These are phyloP conservation scores for Aspergillus pseudonomiae DNA, from an alignment of 2,329 filamentous ascomycete genomes.

Conservation along the genomic window DNA sequence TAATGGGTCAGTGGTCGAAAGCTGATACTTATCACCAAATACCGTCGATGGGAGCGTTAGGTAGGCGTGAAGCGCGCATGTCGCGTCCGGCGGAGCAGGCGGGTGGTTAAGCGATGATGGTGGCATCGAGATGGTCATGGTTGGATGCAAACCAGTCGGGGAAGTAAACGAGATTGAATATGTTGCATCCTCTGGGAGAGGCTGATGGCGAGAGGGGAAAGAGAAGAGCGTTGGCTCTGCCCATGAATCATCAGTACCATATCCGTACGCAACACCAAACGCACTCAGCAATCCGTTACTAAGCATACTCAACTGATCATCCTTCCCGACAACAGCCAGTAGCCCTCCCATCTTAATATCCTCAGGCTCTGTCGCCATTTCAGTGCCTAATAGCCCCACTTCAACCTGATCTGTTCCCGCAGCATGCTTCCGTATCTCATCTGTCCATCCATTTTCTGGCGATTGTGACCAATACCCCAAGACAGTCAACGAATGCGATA, in stretches of 20 bases:
- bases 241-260: neutral
- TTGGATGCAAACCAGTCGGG: slow-evolving; percentile 83
- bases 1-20: slow-evolving; percentile 60
- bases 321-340: slow-evolving; percentile 75
- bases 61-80: slow-evolving; percentile 76
- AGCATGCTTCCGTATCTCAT: slow-evolving; percentile 40
- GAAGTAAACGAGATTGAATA: slow-evolving; percentile 68
- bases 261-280: neutral
- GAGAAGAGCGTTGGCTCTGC: slow-evolving; percentile 76
- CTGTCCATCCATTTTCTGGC: slow-evolving; percentile 49
- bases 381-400: slow-evolving; percentile 74
- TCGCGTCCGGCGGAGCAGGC: slow-evolving; percentile 49
- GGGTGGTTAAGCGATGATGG: slow-evolving; percentile 53
- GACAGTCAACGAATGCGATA: slow-evolving; percentile 66
- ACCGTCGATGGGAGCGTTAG: slow-evolving; percentile 78
- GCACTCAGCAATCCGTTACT: neutral
- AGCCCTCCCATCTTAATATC: slow-evolving; percentile 79
- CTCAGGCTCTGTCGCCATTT: slow-evolving; percentile 62
- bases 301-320: slow-evolving; percentile 63
- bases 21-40: slow-evolving; percentile 87
- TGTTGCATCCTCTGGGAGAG: slow-evolving; percentile 50
- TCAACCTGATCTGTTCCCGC: slow-evolving; percentile 63
- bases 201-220: slow-evolving; percentile 78
- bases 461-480: slow-evolving; percentile 63
- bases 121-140: slow-evolving; percentile 68